Percentiles rank a stretch among this genome's conserved stretches.
phyloP scores from a whole-genome alignment of 805 yeast species.

The Candida insectorum region DNA sequence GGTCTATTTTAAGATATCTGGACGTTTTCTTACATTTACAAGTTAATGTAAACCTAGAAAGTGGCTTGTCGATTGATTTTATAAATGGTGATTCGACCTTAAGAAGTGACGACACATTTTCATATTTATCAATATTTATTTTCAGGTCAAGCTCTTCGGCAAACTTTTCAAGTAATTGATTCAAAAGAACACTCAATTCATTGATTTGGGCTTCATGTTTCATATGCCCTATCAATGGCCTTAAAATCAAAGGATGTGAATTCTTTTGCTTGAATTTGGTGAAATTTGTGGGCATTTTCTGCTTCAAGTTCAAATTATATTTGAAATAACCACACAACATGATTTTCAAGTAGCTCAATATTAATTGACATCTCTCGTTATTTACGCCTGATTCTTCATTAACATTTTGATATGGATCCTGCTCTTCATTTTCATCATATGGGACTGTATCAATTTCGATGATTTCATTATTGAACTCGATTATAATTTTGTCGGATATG shows the following conservation, averaged over 20 bases:
- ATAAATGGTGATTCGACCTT: slow-evolving; percentile 30
- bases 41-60: slow-evolving; percentile 25
- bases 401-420: slow-evolving; percentile 31
- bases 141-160: slow-evolving; percentile 8
- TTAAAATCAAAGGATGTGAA: slow-evolving; percentile 45
- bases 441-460: slow-evolving; percentile 69
- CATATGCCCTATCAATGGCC: slow-evolving; percentile 58
- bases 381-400: slow-evolving; percentile 26
- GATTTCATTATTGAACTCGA: slow-evolving; percentile 62
- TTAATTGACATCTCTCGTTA: slow-evolving; percentile 49
- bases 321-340: slow-evolving; percentile 60
- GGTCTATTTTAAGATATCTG: slow-evolving; percentile 20
- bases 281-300: slow-evolving; percentile 45
- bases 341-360: slow-evolving; percentile 51
- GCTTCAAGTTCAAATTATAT: slow-evolving; percentile 40
- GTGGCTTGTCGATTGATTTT: slow-evolving; percentile 38
- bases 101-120: slow-evolving; percentile 17
- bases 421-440: slow-evolving; percentile 39
- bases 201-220: slow-evolving; percentile 47
- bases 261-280: slow-evolving; percentile 43
- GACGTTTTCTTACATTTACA: slow-evolving; percentile 16
- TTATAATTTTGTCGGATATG: slow-evolving; percentile 58
- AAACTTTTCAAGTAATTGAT: slow-evolving; percentile 15
- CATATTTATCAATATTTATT: slow-evolving; percentile 18
- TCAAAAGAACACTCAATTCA: slow-evolving; percentile 25